Evolutionary conservation across 305 asterid genomes (phyloP).

Genomic region (Solanum chacoense): DNA sequence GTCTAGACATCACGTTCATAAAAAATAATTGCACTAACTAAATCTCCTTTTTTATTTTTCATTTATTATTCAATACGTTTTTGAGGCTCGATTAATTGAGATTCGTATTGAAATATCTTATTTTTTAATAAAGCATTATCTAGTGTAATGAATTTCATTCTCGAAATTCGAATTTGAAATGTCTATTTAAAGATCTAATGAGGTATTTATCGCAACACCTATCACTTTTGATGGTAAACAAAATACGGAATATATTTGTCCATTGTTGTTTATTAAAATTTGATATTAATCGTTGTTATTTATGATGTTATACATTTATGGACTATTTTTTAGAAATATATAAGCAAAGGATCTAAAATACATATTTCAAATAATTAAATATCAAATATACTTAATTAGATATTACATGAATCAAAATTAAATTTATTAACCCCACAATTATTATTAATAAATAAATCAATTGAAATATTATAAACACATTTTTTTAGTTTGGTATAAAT

Average conservation of each 20-base stretch:
- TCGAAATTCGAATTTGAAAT: neutral
- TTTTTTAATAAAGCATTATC: neutral
- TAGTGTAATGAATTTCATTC: accelerated
- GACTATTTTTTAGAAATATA: neutral
- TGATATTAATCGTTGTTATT: neutral
- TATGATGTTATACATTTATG: neutral
- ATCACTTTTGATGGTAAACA: neutral
- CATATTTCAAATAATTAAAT: neutral
- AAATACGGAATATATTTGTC: neutral
- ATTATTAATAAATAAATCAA: neutral
- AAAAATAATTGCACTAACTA: neutral
- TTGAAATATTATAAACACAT: neutral
- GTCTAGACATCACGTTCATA: accelerated
- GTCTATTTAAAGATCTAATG: neutral
- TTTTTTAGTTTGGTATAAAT: neutral
- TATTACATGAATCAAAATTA: neutral
- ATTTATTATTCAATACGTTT: neutral
- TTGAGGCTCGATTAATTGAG: neutral
- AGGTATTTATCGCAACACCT: neutral
- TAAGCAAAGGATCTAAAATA: neutral
- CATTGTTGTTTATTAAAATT: neutral
- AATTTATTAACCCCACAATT: neutral
- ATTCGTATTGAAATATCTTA: neutral
- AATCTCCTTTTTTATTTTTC: neutral
- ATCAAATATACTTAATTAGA: neutral